Percentiles rank a stretch among this genome's conserved stretches.
These are phyloP conservation scores for Pichia sp. DNA, from an alignment of 1,139 yeast species.

Conservation along the genomic window DNA sequence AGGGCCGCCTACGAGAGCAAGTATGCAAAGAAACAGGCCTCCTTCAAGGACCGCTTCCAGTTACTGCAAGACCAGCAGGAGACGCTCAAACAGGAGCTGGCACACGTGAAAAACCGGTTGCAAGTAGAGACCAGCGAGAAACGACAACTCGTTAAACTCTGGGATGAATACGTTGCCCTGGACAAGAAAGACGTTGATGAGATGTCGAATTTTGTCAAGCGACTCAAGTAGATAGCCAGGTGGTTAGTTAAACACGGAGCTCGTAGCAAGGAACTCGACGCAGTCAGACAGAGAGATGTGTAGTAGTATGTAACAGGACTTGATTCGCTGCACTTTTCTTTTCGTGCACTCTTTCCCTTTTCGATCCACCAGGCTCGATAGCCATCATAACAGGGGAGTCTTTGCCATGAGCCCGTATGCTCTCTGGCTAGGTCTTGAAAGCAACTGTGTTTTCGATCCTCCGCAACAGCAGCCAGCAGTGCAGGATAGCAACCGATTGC, in stretches of 20 bases:
- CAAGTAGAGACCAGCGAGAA: conserved; percentile 51
- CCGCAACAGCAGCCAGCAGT: background rate
- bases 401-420: too few relatives aligned
- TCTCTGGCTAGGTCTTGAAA: too few relatives aligned
- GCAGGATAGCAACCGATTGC: background rate
- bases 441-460: too few relatives aligned
- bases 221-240: conserved; percentile 6
- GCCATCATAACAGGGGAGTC: background rate
- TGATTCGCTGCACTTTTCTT: background rate
- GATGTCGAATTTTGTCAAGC: conserved; percentile 15
- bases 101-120: conserved; percentile 43
- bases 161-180: conserved; percentile 40
- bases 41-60: conserved; percentile 30
- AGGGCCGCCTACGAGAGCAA: conserved; percentile 51
- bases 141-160: conserved; percentile 48
- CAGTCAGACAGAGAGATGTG: background rate
- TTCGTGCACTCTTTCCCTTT: background rate
- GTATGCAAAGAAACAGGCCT: conserved; percentile 41
- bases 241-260: too few relatives aligned
- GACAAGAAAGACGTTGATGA: conserved; percentile 17
- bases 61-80: conserved; percentile 40
- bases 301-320: background rate
- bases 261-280: too few relatives aligned
- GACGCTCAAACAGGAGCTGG: conserved; percentile 39
- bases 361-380: background rate